Base-by-base conservation (phyloP, 2,329 filamentous ascomycete genomes). In the Aulographum hederae region DNA sequence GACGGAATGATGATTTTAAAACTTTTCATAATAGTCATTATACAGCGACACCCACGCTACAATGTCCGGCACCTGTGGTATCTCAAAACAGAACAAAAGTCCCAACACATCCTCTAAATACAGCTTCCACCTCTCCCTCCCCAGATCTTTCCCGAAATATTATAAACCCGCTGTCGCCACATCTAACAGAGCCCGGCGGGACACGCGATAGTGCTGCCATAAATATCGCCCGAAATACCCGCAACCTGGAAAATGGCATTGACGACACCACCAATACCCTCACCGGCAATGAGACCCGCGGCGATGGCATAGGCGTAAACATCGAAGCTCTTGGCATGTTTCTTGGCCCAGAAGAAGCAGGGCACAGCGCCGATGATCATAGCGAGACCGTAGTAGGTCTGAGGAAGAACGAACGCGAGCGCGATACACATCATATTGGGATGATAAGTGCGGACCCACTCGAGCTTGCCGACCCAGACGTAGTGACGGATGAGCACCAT, bases 401-500 rank as follows among this genome's bases (percentile, higher is more conserved):
- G 60, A 1, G 66, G 63, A 14, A 73, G 48, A 26, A 71, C 61
- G 42, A 72, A 72, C 2, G 67, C 62, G 20, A 74, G 54, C 11
- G 63, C 66, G 25, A 73, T 58, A 34, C 65, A 67, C 49, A 68
- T 69, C 62, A 69, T 69, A 57, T 73, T 73, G 34, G 69, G 69
- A 37, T 71, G 60, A 45, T 62, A 73, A 16, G 51, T 49, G 28
- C 61, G 55, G 43, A 65, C 63, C 56, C 66, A 68, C 39, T 64
- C 67, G 35, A 60, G 58, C 25, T 51, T 46, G 29, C 66, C 66
- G 11, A 56, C 57, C 37, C 67, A 61, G 39, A 60, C 64, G 47
- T 63, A 67, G 50, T 70, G 65, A 29, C 66, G 56, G 39, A 68
- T 39, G 21, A 71, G 30, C 18, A 69, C 62, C 52, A 69, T 64